Conservation (phyloP, 2,329 filamentous ascomycete species). For the Aspergillus versicolor region DNA sequence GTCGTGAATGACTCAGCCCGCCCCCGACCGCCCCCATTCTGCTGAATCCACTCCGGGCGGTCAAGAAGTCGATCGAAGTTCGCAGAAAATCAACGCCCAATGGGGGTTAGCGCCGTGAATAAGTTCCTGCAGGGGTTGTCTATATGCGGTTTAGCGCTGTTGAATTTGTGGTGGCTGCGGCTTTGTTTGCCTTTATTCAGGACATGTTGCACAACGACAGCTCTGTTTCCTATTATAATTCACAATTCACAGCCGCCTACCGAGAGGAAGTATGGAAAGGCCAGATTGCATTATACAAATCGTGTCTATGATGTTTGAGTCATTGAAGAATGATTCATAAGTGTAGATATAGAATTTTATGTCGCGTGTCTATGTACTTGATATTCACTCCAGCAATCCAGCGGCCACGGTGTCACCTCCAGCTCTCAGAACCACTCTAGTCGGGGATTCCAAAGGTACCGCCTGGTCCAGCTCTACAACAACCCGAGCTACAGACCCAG, state of each 20-base stretch:
- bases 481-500: conserved; percentile 74
- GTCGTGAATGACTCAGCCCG: conserved; percentile 29
- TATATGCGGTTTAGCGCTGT: not conserved
- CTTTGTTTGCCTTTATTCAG: conserved; percentile 1
- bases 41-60: conserved; percentile 12
- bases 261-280: not conserved
- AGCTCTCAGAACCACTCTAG: conserved; percentile 76
- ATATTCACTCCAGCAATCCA: conserved; percentile 67
- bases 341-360: not conserved
- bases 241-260: not conserved
- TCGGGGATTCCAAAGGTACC: conserved; percentile 76
- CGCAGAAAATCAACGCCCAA: conserved; percentile 23
- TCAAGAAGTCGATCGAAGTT: conserved; percentile 28
- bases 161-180: not conserved
- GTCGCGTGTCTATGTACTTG: not conserved
- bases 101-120: not conserved
- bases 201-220: not conserved
- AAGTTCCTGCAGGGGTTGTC: conserved; percentile 8
- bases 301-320: not conserved
- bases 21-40: conserved; percentile 25
- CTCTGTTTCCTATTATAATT: not conserved
- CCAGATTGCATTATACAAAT: not conserved
- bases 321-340: not conserved
- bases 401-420: conserved; percentile 84
- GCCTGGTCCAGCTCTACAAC: conserved; percentile 70